phyloP scores from a whole-genome alignment of 495 filamentous ascomycete species.

The Alectoria sarmentosa region DNA sequence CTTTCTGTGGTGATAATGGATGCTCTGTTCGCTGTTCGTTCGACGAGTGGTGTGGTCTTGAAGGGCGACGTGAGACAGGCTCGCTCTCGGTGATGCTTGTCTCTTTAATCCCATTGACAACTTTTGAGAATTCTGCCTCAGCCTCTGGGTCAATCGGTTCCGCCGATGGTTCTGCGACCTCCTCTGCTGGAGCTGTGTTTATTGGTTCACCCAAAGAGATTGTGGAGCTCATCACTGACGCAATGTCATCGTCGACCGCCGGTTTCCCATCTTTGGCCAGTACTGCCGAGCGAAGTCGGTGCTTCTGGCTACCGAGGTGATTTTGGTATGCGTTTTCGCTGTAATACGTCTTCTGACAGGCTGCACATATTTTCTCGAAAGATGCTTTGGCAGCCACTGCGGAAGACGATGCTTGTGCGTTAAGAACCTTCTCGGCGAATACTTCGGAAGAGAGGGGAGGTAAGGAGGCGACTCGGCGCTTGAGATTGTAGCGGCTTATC shows the following conservation, averaged over 20 bases:
- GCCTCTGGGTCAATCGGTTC: slow-evolving; percentile 49
- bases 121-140: slow-evolving; percentile 68
- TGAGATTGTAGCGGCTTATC: slow-evolving; percentile 87
- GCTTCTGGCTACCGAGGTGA: slow-evolving; percentile 86
- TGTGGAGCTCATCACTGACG: slow-evolving; percentile 83
- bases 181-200: slow-evolving; percentile 35
- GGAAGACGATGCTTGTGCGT: slow-evolving; percentile 73
- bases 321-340: slow-evolving; percentile 94
- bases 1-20: slow-evolving; percentile 29
- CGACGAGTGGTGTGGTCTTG: slow-evolving; percentile 49
- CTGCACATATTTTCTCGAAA: slow-evolving; percentile 74
- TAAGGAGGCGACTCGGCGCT: slow-evolving; percentile 85
- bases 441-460: slow-evolving; percentile 87
- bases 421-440: slow-evolving; percentile 96
- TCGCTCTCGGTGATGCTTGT: slow-evolving; percentile 54
- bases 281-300: slow-evolving; percentile 59
- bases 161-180: not conserved
- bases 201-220: slow-evolving; percentile 85
- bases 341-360: slow-evolving; percentile 88
- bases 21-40: slow-evolving; percentile 38
- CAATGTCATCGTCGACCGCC: slow-evolving; percentile 55
- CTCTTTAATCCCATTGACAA: slow-evolving; percentile 71
- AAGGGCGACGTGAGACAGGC: slow-evolving; percentile 45
- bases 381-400: slow-evolving; percentile 83
- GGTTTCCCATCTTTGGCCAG: slow-evolving; percentile 36